Conservation (phyloP, 345 rosid species). For the Salix suchowensis region DNA sequence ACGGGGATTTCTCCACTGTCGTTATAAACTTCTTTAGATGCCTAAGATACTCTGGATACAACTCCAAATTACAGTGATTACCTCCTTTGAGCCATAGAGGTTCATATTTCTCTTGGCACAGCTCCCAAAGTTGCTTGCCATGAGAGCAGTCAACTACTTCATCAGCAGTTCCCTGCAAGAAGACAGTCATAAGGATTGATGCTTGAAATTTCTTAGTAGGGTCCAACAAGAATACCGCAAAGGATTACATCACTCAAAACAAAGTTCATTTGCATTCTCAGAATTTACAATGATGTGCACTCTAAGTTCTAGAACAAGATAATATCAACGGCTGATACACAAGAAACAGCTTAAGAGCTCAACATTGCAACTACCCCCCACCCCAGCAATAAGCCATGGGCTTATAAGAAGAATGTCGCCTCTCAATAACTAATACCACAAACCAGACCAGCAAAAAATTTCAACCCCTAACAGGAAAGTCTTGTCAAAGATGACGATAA, state of each 20-base stretch:
- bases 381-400: too few relatives aligned
- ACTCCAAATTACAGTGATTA: conserved; percentile 81
- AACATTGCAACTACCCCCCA: too few relatives aligned
- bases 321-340: too few relatives aligned
- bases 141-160: conserved; percentile 93
- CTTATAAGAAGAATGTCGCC: too few relatives aligned
- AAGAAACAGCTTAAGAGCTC: too few relatives aligned
- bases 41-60: conserved; percentile 72
- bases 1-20: conserved; percentile 77
- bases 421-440: too few relatives aligned
- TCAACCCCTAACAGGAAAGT: too few relatives aligned
- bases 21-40: conserved; percentile 85
- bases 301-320: too few relatives aligned
- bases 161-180: conserved; percentile 75
- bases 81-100: conserved; percentile 94
- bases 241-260: neutral
- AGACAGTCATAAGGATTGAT: neutral
- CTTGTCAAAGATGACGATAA: neutral
- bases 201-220: neutral
- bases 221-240: neutral
- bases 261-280: neutral
- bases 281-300: neutral
- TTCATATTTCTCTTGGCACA: conserved; percentile 88
- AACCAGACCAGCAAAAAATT: too few relatives aligned
- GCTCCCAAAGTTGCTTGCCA: conserved; percentile 95